Base-by-base conservation (phyloP, 139 green algal genomes). In the Edaphochlamys debaryana region DNA sequence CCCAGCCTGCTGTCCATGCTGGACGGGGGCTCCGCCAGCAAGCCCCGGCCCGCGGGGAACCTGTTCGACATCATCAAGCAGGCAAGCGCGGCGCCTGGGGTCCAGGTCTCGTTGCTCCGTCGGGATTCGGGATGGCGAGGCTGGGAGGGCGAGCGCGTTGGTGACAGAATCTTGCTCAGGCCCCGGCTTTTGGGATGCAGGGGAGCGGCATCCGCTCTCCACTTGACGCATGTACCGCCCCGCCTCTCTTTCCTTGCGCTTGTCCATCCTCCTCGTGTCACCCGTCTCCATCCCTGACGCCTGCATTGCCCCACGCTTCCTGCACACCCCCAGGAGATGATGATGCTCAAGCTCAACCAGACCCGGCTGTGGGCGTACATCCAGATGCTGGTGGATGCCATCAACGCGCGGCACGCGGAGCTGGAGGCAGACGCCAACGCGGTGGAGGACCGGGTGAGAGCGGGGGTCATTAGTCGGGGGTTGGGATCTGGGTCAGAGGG, bases 11-110 rank as follows among this genome's bases (percentile, higher is more conserved):
- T 88, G 37, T 80, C 88, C 19, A 75, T 87, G 37, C 62, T 89
- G 64, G 85, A 91, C 38, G 80, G 85, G 7, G 85, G 79, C 20
- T 56, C 85, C 37, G 63, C 82, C 38, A 75, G 40, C 74, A 90
- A 79, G 70, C 87, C 66, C 34, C 80, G 70, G 38, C 81, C 64
- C 34, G 90, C 74, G 23, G 91, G 72, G 48, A 87, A 78, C 70
- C 84, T 73, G 64, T 87, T 67, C 87, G 86, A 94, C 66, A 37
- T 93, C 19, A 92, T 94, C 68, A 87, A 94, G 76, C 90, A 92
- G 86, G 87, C n/a, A n/a, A n/a, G n/a, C n/a, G n/a, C n/a, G n/a
- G n/a, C n/a, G n/a, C n/a, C n/a, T n/a, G n/a, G n/a, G n/a, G n/a
- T n/a, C n/a, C n/a, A n/a, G n/a, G n/a, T n/a, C n/a, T n/a, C n/a